Evolutionary conservation across 2,329 filamentous ascomycete species (phyloP), one percentile per base, ranked within the genome.

Genomic region (Dactylellina cionopaga): DNA sequence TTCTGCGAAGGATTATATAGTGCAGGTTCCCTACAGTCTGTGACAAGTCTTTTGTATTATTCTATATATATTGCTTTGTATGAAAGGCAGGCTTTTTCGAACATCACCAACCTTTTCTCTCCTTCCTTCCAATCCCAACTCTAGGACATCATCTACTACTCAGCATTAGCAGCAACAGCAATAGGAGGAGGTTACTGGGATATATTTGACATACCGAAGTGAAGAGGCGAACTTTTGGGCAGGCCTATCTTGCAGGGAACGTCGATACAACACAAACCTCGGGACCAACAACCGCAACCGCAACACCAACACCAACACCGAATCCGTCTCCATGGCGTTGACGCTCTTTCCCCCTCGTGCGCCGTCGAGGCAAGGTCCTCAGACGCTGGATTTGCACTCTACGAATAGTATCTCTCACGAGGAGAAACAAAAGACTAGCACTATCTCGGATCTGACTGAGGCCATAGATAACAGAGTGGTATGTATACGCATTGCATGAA

Each of bases 1-100:
- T 71, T 71, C 66, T 64, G 66, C 22, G 66, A 71, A 63, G 66
- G 66, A 64, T 37, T 71, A 55, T 63, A 71, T 62, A 63, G 66
- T 52, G 58, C 66, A 56, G 56, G 65, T 43, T 56, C 51, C 35
- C 41, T 64, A 63, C 52, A 56, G 33, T 37, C 54, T 58, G 52
- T 35, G 43, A 63, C 66, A 37, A 59, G 25, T 51, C 51, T 49
- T 59, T 58, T 5, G 27, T 51, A 68, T 39, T n/a, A 35, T 19
- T 10, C 41, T 55, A 46, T 39, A 4, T 55, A 11, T 11, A 11
- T 47, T 47, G 44, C 44, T 31, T 29, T 37, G 33, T 10, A 35
- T 52, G 33, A 35, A n/a, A 63, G 54, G 44, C 46, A 33, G 46
- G 31, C 11, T 33, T 43, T 39, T 63, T 54, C 51, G 51, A 55